A percentile compares a stretch with the other conserved stretches of the same genome.
Conservation (phyloP, 75 land plant genomes). For the Pinus taeda region DNA sequence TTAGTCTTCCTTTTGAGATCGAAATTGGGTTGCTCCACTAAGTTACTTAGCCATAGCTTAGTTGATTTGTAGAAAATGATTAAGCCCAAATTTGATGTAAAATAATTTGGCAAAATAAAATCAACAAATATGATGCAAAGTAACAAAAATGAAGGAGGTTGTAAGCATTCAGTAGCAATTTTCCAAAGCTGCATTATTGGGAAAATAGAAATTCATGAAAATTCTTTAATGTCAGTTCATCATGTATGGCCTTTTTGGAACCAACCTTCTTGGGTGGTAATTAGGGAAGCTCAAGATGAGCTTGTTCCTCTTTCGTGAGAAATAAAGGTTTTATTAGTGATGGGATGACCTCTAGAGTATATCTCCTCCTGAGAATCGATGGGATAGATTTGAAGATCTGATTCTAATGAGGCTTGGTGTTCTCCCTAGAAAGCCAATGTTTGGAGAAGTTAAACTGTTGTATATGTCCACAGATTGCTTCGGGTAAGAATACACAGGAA, state of each 20-base stretch:
- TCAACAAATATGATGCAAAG: not conserved
- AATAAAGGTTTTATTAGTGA: constrained; percentile 36
- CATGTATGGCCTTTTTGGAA: not conserved
- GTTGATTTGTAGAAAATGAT: too few species aligned
- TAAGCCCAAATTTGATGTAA: too few species aligned
- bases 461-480: constrained; percentile 83
- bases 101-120: too few species aligned
- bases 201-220: constrained; percentile 24
- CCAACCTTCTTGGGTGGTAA: constrained; percentile 25
- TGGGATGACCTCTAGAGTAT: constrained; percentile 46
- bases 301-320: constrained; percentile 26
- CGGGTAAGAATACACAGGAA: too few species aligned
- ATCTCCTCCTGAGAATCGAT: constrained; percentile 33
- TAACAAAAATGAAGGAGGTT: not conserved
- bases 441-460: constrained; percentile 70
- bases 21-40: too few species aligned
- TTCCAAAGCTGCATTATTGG: constrained; percentile 30
- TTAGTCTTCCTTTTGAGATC: too few species aligned
- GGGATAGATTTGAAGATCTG: constrained; percentile 56
- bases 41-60: too few species aligned
- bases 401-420: constrained; percentile 48
- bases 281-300: constrained; percentile 22
- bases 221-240: constrained; percentile 19
- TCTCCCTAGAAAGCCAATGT: constrained; percentile 42
- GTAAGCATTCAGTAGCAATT: constrained; percentile 36